These are phyloP conservation scores for Gentiana straminea DNA, from an alignment of 257 asterid species.

Conservation along the genomic window DNA sequence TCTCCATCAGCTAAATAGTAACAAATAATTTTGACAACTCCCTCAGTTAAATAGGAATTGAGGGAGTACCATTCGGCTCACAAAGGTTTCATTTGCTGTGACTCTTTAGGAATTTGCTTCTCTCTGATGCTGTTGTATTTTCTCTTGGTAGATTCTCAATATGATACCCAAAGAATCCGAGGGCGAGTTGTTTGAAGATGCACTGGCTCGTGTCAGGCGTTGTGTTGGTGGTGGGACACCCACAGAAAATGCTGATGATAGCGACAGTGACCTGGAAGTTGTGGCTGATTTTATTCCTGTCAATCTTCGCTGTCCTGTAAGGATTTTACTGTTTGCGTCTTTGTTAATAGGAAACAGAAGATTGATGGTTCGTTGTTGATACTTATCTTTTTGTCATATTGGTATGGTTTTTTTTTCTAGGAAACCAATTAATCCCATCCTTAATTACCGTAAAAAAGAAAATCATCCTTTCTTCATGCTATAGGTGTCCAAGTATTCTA, in stretches of 20 bases:
- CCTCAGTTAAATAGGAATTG: no score
- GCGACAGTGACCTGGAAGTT: slow-evolving; percentile 97
- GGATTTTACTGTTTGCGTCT: slow-evolving; percentile 18
- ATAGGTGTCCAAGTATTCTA: not conserved
- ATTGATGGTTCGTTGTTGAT: not conserved
- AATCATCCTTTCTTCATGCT: not conserved
- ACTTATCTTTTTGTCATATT: not conserved
- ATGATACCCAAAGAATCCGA: slow-evolving; percentile 78
- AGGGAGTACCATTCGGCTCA: not conserved
- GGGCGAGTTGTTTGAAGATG: slow-evolving; percentile 91
- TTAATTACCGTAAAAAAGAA: no score
- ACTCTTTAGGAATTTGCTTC: not conserved
- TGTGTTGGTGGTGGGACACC: slow-evolving; percentile 75
- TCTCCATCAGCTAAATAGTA: no score
- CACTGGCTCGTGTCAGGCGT: slow-evolving; percentile 57
- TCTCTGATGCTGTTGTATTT: slow-evolving; percentile 10
- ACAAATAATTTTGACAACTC: no score
- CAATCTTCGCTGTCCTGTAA: slow-evolving; percentile 98
- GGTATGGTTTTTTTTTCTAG: not conserved
- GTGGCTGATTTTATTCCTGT: slow-evolving; percentile 92
- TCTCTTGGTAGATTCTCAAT: slow-evolving; percentile 48
- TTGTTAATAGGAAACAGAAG: not conserved
- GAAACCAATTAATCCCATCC: not conserved
- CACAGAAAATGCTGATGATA: slow-evolving; percentile 93
- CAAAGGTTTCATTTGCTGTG: not conserved